Conservation (phyloP, 1,284 basidiomycete species). For the Cryptococcus deneoformans region DNA sequence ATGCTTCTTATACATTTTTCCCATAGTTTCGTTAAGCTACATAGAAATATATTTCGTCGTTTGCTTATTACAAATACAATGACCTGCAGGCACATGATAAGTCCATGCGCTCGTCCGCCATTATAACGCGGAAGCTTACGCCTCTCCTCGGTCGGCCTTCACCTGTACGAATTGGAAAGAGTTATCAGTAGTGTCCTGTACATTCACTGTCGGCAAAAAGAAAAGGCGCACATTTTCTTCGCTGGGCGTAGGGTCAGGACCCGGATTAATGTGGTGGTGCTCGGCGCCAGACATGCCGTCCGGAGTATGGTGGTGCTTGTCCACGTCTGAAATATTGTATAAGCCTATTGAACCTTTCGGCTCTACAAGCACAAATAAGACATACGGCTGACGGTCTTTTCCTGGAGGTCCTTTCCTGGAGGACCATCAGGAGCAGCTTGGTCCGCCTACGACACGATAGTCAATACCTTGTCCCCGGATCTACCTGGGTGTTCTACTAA, state of each 20-base stretch:
- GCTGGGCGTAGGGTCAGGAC: slow-evolving; percentile 13
- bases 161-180: slow-evolving; percentile 11
- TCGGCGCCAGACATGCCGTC: not conserved
- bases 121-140: slow-evolving; percentile 1
- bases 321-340: slow-evolving; percentile 19
- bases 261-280: not conserved
- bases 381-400: slow-evolving; percentile 36
- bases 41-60: no score
- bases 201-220: not conserved
- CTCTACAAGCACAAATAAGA: no score
- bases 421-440: slow-evolving; percentile 25
- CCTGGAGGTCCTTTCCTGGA: slow-evolving; percentile 39
- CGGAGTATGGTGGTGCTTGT: slow-evolving; percentile 30
- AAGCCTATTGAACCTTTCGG: not conserved
- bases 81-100: no score
- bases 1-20: no score
- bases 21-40: no score
- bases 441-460: slow-evolving; percentile 25
- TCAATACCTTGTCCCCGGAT: slow-evolving; percentile 1
- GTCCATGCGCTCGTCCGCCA: no score
- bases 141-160: slow-evolving; percentile 26
- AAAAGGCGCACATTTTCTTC: slow-evolving; percentile 24
- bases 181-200: not conserved
- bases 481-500: slow-evolving; percentile 4
- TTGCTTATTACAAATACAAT: no score